phyloP scores from a whole-genome alignment of 2,329 filamentous ascomycete genomes.

The Aspergillus bombycis region DNA sequence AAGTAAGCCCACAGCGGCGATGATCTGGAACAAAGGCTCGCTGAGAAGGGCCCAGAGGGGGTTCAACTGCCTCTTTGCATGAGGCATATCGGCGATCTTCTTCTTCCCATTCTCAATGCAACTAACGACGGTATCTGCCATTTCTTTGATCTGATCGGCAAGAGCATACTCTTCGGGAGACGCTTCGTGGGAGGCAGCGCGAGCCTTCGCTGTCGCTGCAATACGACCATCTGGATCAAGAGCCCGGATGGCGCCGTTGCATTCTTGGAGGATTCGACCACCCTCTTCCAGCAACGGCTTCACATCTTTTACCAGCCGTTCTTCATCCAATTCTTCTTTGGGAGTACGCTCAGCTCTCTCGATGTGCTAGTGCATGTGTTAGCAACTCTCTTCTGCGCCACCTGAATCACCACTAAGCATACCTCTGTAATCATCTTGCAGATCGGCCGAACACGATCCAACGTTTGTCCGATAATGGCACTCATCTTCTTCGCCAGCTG shows the following conservation, averaged over 20 bases:
- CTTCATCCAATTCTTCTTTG: constrained; percentile 87
- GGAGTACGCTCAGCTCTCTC: constrained; percentile 78
- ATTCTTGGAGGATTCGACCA: constrained; percentile 77
- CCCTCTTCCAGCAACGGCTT: constrained; percentile 88
- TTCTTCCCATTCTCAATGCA: constrained; percentile 87
- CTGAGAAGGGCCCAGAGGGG: constrained; percentile 75
- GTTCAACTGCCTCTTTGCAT: constrained; percentile 93
- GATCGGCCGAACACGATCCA: constrained; percentile 82
- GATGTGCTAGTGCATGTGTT: constrained; percentile 61
- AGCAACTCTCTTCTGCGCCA: neutral
- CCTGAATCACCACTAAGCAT: constrained; percentile 35
- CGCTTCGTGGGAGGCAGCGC: constrained; percentile 72
- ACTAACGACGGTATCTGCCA: constrained; percentile 77
- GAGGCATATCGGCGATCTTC: constrained; percentile 87
- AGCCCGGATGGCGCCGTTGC: constrained; percentile 82
- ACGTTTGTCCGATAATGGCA: constrained; percentile 71
- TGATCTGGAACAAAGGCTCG: constrained; percentile 89
- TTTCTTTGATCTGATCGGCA: constrained; percentile 80
- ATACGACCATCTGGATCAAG: constrained; percentile 89
- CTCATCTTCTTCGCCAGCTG: constrained; percentile 79
- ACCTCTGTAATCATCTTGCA: constrained; percentile 84
- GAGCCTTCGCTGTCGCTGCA: constrained; percentile 80
- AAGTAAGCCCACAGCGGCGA: constrained; percentile 83
- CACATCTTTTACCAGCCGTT: constrained; percentile 82
- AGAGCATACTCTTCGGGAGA: constrained; percentile 82